Percentiles rank a stretch among this genome's conserved stretches.
Conservation (phyloP, 495 filamentous ascomycete species). For the Glutinoglossum americanum region DNA sequence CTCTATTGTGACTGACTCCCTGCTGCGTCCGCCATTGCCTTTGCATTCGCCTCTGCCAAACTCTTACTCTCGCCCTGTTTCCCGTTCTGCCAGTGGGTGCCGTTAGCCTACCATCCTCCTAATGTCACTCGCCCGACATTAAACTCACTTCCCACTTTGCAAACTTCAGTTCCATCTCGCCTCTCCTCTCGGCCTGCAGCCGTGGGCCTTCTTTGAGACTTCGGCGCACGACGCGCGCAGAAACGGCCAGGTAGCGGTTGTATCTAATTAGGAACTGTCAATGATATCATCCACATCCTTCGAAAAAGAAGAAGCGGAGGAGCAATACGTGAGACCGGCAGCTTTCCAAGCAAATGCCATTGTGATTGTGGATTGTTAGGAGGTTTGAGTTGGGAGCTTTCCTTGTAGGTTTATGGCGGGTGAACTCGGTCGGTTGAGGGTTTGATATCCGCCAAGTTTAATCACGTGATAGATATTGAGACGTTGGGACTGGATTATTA, state of each 20-base stretch:
- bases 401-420: not conserved
- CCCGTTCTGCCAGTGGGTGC: slow-evolving; percentile 45
- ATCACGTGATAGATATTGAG: not conserved
- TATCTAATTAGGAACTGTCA: slow-evolving; percentile 29
- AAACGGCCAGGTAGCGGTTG: slow-evolving; percentile 65
- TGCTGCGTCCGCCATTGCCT: slow-evolving; percentile 29
- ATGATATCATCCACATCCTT: not conserved
- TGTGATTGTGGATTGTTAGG: slow-evolving; percentile 25
- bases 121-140: not conserved
- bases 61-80: slow-evolving; percentile 79
- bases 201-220: slow-evolving; percentile 87
- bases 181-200: slow-evolving; percentile 69
- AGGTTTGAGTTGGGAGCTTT: not conserved
- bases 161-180: slow-evolving; percentile 74
- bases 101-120: slow-evolving; percentile 3
- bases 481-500: too few relatives aligned
- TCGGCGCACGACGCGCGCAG: slow-evolving; percentile 60
- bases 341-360: slow-evolving; percentile 99
- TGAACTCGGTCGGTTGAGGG: not conserved
- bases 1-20: slow-evolving; percentile 9
- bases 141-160: slow-evolving; percentile 87
- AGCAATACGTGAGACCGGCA: slow-evolving; percentile 75
- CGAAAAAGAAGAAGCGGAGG: not conserved
- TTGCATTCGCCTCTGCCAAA: slow-evolving; percentile 50
- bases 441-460: not conserved